Evolutionary conservation across 805 yeast species (phyloP).

Genomic region (Scheffersomyces coipomensis): DNA sequence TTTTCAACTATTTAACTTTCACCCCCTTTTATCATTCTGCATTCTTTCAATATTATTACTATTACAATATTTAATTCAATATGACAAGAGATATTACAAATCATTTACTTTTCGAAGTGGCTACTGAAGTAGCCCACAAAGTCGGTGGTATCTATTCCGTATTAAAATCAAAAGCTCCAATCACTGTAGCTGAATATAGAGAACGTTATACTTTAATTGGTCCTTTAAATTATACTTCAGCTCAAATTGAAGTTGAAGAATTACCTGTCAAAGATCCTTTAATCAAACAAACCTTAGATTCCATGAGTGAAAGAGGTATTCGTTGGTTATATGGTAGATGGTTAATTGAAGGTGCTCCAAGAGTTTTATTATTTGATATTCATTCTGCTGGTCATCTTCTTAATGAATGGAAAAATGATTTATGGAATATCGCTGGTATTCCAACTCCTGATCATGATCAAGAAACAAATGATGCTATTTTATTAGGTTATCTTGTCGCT

Average conservation of each 20-base stretch:
- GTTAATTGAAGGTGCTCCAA: conserved; percentile 97
- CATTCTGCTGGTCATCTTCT: conserved; percentile 66
- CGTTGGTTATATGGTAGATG: conserved; percentile 87
- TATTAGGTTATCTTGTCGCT: conserved; percentile 89
- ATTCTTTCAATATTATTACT: not conserved
- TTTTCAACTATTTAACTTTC: too few relatives aligned
- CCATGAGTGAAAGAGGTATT: conserved; percentile 83
- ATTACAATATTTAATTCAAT: not conserved
- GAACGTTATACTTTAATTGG: conserved; percentile 86
- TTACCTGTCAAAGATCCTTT: conserved; percentile 55
- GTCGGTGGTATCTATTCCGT: conserved; percentile 99
- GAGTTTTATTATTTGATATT: conserved; percentile 85
- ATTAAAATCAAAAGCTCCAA: conserved; percentile 93
- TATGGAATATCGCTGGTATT: conserved; percentile 88
- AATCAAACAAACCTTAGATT: conserved; percentile 62
- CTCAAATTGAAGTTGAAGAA: conserved; percentile 81
- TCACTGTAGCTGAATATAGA: conserved; percentile 89
- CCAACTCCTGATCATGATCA: conserved; percentile 89
- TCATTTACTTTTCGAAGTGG: conserved; percentile 87
- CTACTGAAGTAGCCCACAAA: conserved; percentile 96
- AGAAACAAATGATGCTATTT: conserved; percentile 90
- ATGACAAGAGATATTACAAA: conserved; percentile 85
- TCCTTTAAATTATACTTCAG: conserved; percentile 72
- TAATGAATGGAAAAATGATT: conserved; percentile 91
- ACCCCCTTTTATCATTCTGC: too few relatives aligned